Percentiles rank a stretch among this genome's conserved stretches.
Evolutionary conservation across 441 rosid genomes (phyloP).

Genomic region (Erysimum pusillum): DNA sequence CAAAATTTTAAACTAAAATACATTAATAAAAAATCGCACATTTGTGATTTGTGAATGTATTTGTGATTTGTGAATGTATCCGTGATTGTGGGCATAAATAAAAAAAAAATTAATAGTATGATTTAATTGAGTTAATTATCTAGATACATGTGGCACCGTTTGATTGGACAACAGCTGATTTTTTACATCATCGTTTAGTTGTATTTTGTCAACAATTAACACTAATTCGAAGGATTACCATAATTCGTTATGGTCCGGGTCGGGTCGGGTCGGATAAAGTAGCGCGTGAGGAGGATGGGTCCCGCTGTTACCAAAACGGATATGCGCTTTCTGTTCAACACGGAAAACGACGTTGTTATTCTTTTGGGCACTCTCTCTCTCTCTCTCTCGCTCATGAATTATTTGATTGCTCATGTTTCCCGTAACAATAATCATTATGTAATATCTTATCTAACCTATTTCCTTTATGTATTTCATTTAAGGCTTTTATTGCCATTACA

Average conservation of each 20-base stretch:
- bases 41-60: not conserved
- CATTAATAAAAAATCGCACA: not conserved
- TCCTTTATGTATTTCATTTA: not conserved
- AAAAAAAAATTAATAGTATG: not conserved
- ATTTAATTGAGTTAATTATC: not conserved
- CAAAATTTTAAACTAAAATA: too few species aligned
- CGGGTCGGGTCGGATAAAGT: slow-evolving; percentile 28
- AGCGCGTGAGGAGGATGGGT: slow-evolving; percentile 38
- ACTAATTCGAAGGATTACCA: not conserved
- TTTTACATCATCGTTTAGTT: not conserved
- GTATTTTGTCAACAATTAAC: not conserved
- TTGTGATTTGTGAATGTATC: not conserved
- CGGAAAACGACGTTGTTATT: slow-evolving; percentile 36
- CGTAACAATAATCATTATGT: slow-evolving; percentile 4
- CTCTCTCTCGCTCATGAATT: slow-evolving; percentile 4
- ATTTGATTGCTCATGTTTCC: not conserved
- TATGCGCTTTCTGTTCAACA: slow-evolving; percentile 43
- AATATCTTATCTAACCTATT: slow-evolving; percentile 8
- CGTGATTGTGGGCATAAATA: not conserved
- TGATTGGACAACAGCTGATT: not conserved
- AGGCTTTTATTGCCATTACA: not conserved
- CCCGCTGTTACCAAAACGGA: slow-evolving; percentile 37
- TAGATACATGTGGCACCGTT: slow-evolving; percentile 5
- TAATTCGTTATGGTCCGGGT: not conserved
- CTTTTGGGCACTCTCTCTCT: not conserved